Evolutionary conservation across 176 grass and related monocot species (phyloP), one percentile per base, ranked within the genome.

Genomic region (Oryza brachyantha): DNA sequence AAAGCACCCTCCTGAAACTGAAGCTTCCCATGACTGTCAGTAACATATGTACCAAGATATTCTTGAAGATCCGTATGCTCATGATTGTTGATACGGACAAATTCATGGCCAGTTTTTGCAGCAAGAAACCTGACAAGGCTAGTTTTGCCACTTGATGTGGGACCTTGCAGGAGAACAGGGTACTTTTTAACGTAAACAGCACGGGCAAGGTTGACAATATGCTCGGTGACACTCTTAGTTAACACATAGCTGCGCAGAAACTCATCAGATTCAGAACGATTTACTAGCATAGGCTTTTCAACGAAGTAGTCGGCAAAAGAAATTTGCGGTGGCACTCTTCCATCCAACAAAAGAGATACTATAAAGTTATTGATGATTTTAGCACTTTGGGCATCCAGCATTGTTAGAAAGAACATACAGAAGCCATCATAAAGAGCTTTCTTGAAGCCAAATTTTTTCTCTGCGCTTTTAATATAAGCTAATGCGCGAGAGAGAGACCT

Each of bases 21-120:
- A 79, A 97, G 91, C 79, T 63, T 92, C 66, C 94, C 94, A 38
- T 86, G 73, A 68, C 84, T 88, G 73, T 97, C 87, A 10, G 91
- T 66, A 24, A 97, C 84, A 68, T 97, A 97, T 34, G 82, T 83
- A 78, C 94, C 94, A 81, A 97, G 91, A 82, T 97, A 97, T 67
- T 97, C 94, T 88, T 97, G 94, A 22, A 97, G 81, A 90, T 97
- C 94, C 54, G 94, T 97, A 79, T 97, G 94, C 82, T 97, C 94
- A 31, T 97, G 94, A 74, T 97, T 97, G 87, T 97, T 97, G 83
- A 97, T 97, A 37, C 94, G 91, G 34, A 97, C 85, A 84, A 97
- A 97, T 70, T 97, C 87, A 90, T 90, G 82, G 70, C 91, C 87
- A 32, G 94, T 90, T 86, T 94, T 79, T 78, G 85, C 84, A 90